These are phyloP conservation scores for Elsinoe perseae DNA, from an alignment of 2,329 filamentous ascomycete genomes.

Conservation along the genomic window DNA sequence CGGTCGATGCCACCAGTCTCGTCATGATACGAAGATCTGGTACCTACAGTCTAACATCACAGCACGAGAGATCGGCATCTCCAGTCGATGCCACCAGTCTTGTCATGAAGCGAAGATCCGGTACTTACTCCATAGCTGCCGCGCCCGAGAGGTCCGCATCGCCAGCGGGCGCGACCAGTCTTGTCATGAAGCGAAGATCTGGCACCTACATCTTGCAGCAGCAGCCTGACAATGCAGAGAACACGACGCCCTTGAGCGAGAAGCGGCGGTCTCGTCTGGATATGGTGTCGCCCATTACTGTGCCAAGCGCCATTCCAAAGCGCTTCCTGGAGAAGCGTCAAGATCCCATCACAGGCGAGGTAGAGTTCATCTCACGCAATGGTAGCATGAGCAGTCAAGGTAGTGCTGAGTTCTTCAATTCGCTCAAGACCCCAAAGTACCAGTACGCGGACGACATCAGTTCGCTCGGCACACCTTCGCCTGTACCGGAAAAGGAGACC, in stretches of 20 bases:
- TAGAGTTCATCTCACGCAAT: conserved; percentile 17
- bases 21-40: not conserved
- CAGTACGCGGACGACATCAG: conserved; percentile 21
- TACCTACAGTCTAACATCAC: too few species aligned
- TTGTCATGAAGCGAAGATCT: not conserved
- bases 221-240: not conserved
- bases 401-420: conserved; percentile 16
- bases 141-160: not conserved
- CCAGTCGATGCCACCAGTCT: not conserved
- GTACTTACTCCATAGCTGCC: not conserved
- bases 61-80: too few species aligned
- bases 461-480: conserved; percentile 15
- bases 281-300: not conserved
- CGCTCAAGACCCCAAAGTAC: conserved; percentile 17
- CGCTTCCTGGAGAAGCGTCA: conserved; percentile 1
- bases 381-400: conserved; percentile 15
- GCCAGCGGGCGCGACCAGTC: not conserved
- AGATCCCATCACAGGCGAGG: conserved; percentile 3
- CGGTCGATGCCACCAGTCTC: not conserved
- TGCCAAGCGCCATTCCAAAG: conserved; percentile 3
- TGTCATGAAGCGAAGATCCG: too few species aligned
- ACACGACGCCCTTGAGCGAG: not conserved
- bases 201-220: not conserved
- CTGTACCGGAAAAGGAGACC: conserved; percentile 20
- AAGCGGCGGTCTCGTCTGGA: not conserved